phyloP scores from a whole-genome alignment of 2,329 filamentous ascomycete species.

The Phialophora expanda region DNA sequence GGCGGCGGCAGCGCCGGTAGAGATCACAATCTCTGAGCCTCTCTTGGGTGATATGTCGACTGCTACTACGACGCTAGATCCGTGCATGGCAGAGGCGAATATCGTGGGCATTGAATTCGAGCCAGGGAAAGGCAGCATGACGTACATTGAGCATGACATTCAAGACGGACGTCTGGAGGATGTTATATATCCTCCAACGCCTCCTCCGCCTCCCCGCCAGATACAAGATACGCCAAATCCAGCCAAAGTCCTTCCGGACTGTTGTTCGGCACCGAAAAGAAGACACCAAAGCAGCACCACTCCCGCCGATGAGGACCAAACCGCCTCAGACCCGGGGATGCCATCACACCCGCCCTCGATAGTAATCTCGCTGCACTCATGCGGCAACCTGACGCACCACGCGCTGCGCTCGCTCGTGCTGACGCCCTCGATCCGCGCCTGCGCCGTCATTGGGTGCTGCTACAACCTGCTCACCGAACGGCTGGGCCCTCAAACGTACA shows the following conservation, averaged over 20 bases:
- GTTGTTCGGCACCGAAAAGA: background rate
- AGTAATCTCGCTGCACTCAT: conserved; percentile 95
- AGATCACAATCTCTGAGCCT: background rate
- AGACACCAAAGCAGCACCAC: background rate
- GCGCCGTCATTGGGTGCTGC: conserved; percentile 96
- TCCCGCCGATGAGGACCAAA: background rate
- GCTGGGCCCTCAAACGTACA: conserved; percentile 83
- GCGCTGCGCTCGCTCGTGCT: conserved; percentile 83
- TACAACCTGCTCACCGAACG: conserved; percentile 96
- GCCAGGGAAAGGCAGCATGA: conserved; percentile 43
- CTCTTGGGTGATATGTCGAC: conserved; percentile 2
- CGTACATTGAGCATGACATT: conserved; percentile 54
- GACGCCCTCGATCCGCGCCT: conserved; percentile 83
- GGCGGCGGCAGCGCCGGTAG: conserved; percentile 18
- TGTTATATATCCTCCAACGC: conserved; percentile 41
- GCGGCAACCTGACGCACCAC: conserved; percentile 95
- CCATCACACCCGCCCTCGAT: conserved; percentile 53
- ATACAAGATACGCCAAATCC: background rate
- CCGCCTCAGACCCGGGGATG: background rate
- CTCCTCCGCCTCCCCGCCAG: background rate
- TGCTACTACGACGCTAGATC: conserved; percentile 14
- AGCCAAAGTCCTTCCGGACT: background rate
- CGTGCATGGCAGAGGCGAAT: conserved; percentile 6
- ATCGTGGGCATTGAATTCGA: conserved; percentile 12
- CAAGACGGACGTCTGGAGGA: conserved; percentile 50